Conservation (phyloP, 1,284 basidiomycete species). For the Sporisorium iseilematis-ciliati region DNA sequence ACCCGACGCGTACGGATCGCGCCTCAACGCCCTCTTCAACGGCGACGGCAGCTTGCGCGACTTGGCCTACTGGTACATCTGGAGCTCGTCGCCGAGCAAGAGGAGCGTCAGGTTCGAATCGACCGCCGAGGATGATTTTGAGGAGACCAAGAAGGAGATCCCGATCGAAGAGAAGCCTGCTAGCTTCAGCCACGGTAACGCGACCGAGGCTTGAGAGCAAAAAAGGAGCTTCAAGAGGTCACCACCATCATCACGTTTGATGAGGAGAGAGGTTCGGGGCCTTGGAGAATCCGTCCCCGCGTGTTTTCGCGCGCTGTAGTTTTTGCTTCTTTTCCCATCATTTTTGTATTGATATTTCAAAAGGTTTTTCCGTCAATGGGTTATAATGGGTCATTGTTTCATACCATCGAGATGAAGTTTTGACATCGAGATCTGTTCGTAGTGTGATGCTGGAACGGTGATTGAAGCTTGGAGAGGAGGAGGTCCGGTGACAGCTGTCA, state of each 20-base stretch:
- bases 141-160: slow-evolving; percentile 27
- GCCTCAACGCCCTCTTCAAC: slow-evolving; percentile 62
- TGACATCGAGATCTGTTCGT: no score
- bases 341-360: slow-evolving; percentile 9
- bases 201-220: not conserved
- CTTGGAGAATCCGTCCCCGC: not conserved
- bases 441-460: no score
- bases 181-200: slow-evolving; percentile 27
- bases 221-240: slow-evolving; percentile 7
- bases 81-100: slow-evolving; percentile 17
- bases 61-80: slow-evolving; percentile 52
- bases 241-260: not conserved
- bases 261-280: not conserved
- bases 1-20: slow-evolving; percentile 58
- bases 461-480: not conserved
- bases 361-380: no score
- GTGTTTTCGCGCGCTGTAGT: not conserved
- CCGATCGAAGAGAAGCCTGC: slow-evolving; percentile 31
- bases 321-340: not conserved
- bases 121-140: slow-evolving; percentile 36
- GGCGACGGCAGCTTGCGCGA: slow-evolving; percentile 41
- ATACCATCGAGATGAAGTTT: no score
- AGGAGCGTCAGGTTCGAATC: slow-evolving; percentile 22
- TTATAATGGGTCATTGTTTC: no score
- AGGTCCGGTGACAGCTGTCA: slow-evolving; percentile 28